These are phyloP conservation scores for Lodderomyces pseudojiufengensis DNA, from an alignment of 1,139 yeast species.

Conservation along the genomic window DNA sequence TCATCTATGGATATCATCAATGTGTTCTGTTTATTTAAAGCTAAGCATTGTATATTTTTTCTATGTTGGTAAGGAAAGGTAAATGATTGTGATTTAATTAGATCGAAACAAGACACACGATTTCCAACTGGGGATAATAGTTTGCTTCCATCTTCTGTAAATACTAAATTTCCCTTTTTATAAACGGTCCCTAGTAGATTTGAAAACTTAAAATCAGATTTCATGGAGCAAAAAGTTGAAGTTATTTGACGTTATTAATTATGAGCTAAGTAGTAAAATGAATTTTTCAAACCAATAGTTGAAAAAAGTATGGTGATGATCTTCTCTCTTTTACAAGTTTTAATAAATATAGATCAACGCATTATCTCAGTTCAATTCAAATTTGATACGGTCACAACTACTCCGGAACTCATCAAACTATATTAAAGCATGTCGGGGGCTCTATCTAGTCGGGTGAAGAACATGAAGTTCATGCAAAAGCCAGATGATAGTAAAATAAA, in stretches of 20 bases:
- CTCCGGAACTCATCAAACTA: too few relatives aligned
- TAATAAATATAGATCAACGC: too few relatives aligned
- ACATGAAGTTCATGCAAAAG: slow-evolving; percentile 63
- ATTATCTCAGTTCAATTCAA: too few relatives aligned
- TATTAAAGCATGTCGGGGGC: slow-evolving; percentile 30
- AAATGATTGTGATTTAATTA: slow-evolving; percentile 77
- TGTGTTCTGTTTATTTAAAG: slow-evolving; percentile 78
- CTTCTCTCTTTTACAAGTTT: too few relatives aligned
- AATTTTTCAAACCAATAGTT: background rate
- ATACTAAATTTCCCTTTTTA: slow-evolving; percentile 84
- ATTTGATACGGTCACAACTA: too few relatives aligned
- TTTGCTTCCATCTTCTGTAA: slow-evolving; percentile 80
- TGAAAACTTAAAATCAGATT: slow-evolving; percentile 59
- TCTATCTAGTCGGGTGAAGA: slow-evolving; percentile 63
- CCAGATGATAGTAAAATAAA: slow-evolving; percentile 23
- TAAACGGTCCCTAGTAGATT: slow-evolving; percentile 93
- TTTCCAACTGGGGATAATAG: slow-evolving; percentile 93
- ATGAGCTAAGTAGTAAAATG: too few relatives aligned
- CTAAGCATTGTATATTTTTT: slow-evolving; percentile 74
- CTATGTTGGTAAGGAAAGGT: slow-evolving; percentile 93
- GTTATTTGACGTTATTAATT: too few relatives aligned
- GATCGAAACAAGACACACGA: slow-evolving; percentile 83
- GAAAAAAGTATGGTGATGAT: slow-evolving; percentile 3
- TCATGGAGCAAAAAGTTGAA: too few relatives aligned
- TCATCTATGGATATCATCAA: slow-evolving; percentile 81